A percentile compares a stretch with the other conserved stretches of the same genome.
Conservation (phyloP, 345 rosid genomes). For the Euphorbia pulcherrima region DNA sequence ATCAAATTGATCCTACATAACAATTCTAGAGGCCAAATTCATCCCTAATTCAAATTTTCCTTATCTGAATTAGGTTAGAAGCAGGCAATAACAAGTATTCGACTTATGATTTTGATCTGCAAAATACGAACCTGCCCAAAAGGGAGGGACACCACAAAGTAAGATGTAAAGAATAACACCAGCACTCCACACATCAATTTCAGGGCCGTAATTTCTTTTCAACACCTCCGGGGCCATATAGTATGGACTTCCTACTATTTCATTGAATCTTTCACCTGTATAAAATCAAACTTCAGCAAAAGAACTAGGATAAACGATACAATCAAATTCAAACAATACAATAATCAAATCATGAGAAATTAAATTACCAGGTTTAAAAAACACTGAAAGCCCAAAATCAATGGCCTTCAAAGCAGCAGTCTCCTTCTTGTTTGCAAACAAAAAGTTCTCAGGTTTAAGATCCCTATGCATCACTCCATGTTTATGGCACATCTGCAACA, state of each 20-base stretch:
- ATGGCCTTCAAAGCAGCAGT: conserved; percentile 31
- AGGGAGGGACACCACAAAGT: conserved; percentile 37
- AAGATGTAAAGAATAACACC: conserved; percentile 37
- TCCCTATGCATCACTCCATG: conserved; percentile 35
- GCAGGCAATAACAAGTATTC: too few relatives aligned
- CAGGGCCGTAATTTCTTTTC: conserved; percentile 33
- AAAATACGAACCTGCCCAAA: conserved; percentile 34
- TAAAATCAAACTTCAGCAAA: conserved; percentile 10
- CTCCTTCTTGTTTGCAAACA: conserved; percentile 34
- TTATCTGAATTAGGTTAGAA: too few relatives aligned
- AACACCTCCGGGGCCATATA: conserved; percentile 40
- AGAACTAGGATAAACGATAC: too few relatives aligned
- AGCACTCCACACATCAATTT: conserved; percentile 39
- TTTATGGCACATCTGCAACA: conserved; percentile 29
- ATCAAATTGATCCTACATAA: too few relatives aligned
- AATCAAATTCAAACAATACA: neutral
- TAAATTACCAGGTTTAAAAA: conserved; percentile 31
- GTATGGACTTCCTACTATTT: conserved; percentile 38
- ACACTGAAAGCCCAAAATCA: conserved; percentile 36
- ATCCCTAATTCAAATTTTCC: too few relatives aligned
- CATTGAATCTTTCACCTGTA: conserved; percentile 30
- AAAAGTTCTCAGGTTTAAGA: conserved; percentile 36
- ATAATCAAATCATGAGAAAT: neutral
- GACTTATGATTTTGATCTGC: neutral
- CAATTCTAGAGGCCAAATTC: too few relatives aligned